Percentiles rank a stretch among this genome's conserved stretches.
These are phyloP conservation scores for Aspergillus bertholletiae DNA, from an alignment of 495 filamentous ascomycete species.

Conservation along the genomic window DNA sequence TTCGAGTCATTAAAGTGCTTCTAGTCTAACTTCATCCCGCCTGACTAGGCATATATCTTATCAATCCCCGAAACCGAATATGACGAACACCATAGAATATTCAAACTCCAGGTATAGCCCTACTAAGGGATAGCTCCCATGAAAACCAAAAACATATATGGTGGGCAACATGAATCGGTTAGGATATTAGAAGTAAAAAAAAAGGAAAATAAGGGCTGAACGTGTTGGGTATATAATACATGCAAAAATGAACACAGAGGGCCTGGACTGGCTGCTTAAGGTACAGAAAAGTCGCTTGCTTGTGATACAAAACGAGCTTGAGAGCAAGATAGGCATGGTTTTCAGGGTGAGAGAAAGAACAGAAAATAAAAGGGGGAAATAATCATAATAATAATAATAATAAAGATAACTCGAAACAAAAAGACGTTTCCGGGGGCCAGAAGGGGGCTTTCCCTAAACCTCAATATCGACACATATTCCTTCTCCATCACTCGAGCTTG, in stretches of 20 bases:
- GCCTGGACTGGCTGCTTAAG: too few species aligned
- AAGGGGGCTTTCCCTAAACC: slow-evolving; percentile 23
- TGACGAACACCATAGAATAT: not conserved
- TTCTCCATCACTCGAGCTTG: slow-evolving; percentile 43
- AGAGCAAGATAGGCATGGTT: not conserved
- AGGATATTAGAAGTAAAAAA: not conserved
- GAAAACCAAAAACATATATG: not conserved
- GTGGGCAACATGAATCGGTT: not conserved
- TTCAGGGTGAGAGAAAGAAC: not conserved
- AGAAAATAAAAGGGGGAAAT: too few species aligned
- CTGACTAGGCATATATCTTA: not conserved
- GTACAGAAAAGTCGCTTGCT: slow-evolving; percentile 13
- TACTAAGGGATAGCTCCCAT: not conserved
- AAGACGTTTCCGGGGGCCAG: slow-evolving; percentile 6
- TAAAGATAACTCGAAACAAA: too few species aligned
- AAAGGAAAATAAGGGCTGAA: slow-evolving; percentile 5
- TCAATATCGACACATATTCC: slow-evolving; percentile 45
- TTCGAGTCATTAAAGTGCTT: not conserved
- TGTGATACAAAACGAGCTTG: slow-evolving; percentile 5
- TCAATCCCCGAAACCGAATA: not conserved
- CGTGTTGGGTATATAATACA: slow-evolving; percentile 21
- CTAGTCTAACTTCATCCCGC: not conserved
- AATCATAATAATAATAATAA: too few species aligned
- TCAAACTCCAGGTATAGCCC: not conserved
- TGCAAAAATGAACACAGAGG: slow-evolving; percentile 1